Evolutionary conservation across 108 stramenopile genomes (phyloP), one percentile per base, ranked within the genome.

Genomic region (Nannochloropsis gaditana): DNA sequence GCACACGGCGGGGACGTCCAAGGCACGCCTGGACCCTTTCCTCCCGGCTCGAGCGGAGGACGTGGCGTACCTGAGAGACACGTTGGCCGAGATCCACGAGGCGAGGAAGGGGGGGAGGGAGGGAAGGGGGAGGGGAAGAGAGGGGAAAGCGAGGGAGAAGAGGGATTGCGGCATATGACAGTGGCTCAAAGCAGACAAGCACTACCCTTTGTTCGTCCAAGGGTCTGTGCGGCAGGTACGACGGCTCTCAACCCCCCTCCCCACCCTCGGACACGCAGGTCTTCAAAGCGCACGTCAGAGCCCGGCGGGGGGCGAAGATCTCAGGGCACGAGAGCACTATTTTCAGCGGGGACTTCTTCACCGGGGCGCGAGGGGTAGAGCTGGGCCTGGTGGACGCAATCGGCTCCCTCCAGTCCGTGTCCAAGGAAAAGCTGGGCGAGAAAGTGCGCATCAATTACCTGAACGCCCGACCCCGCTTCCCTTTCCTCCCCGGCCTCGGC

Each of bases 1-100:
- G 59, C 59, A 73, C 59, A 73, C 59, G 59, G 59, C 59, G 59
- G 59, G 59, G 59, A 73, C 15, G 59, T 73, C 59, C 59, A 73
- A 73, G n/a, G 59, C 59, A 73, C 59, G 59, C 19, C 59, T 73
- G 19, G 59, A 73, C n/a, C 59, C 59, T 15, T 73, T 73, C n/a
- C 6, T 73, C 19, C 19, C 59, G 19, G 59, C 59, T 3, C 15
- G n/a, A 73, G 2, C 59, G 59, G 59, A 73, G 59, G 59, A 73
- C n/a, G 59, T 73, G 1, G 59, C 59, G 5, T 2, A 73, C n/a
- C 1, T 73, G 59, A 73, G 8, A n/a, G 59, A 73, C 19, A 73
- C 59, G 59, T n/a, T 73, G 59, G 59, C 19, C 19, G 59, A 73
- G 59, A 73, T 73, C 59, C 59, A 73, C 8, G 59, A 73, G 59